Evolutionary conservation across 768 basidiomycete genomes (phyloP), one percentile per base, ranked within the genome.

Genomic region (Psilocybe subaeruginosa): DNA sequence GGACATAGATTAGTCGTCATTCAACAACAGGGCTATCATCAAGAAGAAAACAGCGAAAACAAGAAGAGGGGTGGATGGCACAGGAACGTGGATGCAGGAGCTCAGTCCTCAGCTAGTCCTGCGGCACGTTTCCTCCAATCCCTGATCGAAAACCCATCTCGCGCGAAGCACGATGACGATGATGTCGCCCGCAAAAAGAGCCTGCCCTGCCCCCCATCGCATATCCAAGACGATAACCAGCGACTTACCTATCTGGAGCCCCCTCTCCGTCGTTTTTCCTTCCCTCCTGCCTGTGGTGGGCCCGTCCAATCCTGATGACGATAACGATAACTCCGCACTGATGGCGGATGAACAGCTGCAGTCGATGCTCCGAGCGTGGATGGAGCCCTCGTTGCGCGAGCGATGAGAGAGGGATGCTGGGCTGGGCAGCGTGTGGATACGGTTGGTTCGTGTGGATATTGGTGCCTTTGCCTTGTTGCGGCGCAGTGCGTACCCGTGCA

Each of bases 111-210:
- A 23, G 16, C 30, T n/a, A 16, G 52, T 54, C 54, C 49, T 60
- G 54, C 30, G 48, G 59, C 62, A 64, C 62, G 62, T 56, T 64
- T 29, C 23, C n/a, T n/a, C n/a, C n/a, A n/a, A n/a, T n/a, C n/a
- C 23, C 45, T 37, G 55, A 60, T 60, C 58, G 59, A 35, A 56
- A 45, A 56, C 37, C 49, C 55, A 55, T 58, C 61, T 45, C 3
- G 17, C 52, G n/a, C 8, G 17, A 46, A 48, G 49, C 54, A 45
- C 62, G 37, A 58, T 50, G 41, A 45, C 58, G 37, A 58, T 50
- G 41, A 23, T 23, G 2, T 2, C 2, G 1, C 49, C 4, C 30
- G 8, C 8, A 30, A 30, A 14, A 50, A 27, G 3, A 31, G 49
- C 8, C 16, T 0, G 30, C 11, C 27, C 9, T 33, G 27, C 12